Conservation (phyloP, 805 yeast genomes). For the Wickerhamiella shivajii region DNA sequence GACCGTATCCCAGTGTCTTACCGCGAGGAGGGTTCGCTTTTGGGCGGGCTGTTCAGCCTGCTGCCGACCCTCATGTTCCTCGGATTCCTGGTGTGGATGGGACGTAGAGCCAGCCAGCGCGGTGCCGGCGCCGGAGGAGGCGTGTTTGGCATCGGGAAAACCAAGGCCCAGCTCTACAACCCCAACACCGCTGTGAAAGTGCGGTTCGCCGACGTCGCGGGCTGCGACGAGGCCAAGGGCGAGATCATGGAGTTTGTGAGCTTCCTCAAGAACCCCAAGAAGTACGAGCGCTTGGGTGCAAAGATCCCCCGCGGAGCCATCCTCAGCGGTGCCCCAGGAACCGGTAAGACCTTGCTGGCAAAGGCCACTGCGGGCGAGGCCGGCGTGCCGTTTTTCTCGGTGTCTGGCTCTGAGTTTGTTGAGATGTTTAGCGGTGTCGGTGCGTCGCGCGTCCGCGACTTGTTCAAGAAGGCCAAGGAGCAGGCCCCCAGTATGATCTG, state of each 20-base stretch:
- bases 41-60: slow-evolving; percentile 52
- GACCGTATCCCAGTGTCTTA: slow-evolving; percentile 70
- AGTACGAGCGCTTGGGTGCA: slow-evolving; percentile 81
- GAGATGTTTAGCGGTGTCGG: slow-evolving; percentile 97
- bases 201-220: slow-evolving; percentile 82
- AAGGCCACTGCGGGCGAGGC: slow-evolving; percentile 97
- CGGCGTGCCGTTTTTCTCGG: slow-evolving; percentile 82
- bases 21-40: slow-evolving; percentile 49
- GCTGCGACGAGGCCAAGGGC: slow-evolving; percentile 86
- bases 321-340: slow-evolving; percentile 91
- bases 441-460: slow-evolving; percentile 85
- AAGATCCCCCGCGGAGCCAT: slow-evolving; percentile 94
- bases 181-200: slow-evolving; percentile 72
- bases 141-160: slow-evolving; percentile 62
- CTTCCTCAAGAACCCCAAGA: slow-evolving; percentile 69
- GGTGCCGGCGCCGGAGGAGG: slow-evolving; percentile 51
- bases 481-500: slow-evolving; percentile 84
- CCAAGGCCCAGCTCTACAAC: slow-evolving; percentile 67
- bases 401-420: slow-evolving; percentile 89
- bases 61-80: slow-evolving; percentile 68
- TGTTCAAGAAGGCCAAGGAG: slow-evolving; percentile 77
- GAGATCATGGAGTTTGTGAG: slow-evolving; percentile 93
- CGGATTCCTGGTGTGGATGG: slow-evolving; percentile 63
- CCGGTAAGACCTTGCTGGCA: slow-evolving; percentile 86
- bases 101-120: slow-evolving; percentile 41